phyloP scores from a whole-genome alignment of 106 monocot genomes.

The Narthecium ossifragum region DNA sequence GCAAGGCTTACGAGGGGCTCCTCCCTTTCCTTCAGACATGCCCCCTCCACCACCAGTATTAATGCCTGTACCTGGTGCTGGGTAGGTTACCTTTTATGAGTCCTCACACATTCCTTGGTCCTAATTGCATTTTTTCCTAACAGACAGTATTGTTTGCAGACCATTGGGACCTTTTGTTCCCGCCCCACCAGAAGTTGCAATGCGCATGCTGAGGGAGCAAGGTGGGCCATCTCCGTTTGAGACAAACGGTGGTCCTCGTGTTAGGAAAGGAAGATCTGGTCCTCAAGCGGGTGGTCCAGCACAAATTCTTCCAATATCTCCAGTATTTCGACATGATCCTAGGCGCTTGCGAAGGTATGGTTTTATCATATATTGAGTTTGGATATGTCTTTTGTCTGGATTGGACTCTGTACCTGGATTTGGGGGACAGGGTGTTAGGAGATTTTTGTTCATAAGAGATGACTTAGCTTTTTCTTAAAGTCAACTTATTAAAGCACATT shows the following conservation, averaged over 20 bases:
- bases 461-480: no score
- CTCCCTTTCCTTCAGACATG: conserved; percentile 67
- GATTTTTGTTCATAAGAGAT: no score
- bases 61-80: conserved; percentile 98
- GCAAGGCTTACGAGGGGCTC: conserved; percentile 52
- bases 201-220: conserved; percentile 94
- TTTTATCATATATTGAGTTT: no score
- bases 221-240: conserved; percentile 66
- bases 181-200: conserved; percentile 93
- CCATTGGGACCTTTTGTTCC: conserved; percentile 96
- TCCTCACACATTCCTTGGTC: neutral
- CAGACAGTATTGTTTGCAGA: conserved; percentile 26
- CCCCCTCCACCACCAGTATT: conserved; percentile 73
- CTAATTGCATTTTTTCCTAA: neutral
- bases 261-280: conserved; percentile 48
- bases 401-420: no score
- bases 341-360: conserved; percentile 91
- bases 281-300: conserved; percentile 37
- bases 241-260: conserved; percentile 50
- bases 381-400: no score
- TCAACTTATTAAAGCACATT: no score
- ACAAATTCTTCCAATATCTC: conserved; percentile 57
- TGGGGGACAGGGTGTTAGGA: no score
- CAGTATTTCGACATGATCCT: conserved; percentile 75
- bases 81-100: conserved; percentile 32